Evolutionary conservation across 768 basidiomycete genomes (phyloP).

Genomic region (Galerina marginata): DNA sequence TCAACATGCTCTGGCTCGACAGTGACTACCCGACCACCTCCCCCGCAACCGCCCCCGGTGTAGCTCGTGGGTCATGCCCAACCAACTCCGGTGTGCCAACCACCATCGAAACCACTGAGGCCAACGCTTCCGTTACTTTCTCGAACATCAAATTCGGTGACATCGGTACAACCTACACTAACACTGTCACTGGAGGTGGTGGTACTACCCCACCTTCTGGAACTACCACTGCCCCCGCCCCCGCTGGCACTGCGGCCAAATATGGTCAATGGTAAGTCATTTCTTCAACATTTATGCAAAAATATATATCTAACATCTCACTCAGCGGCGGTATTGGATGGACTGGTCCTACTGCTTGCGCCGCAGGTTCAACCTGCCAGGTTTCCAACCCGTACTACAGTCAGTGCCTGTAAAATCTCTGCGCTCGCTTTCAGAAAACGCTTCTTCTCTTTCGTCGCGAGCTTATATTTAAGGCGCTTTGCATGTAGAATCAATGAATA

Average conservation of each 20-base stretch:
- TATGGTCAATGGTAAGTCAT: conserved; percentile 6
- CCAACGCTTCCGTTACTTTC: neutral
- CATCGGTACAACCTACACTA: conserved; percentile 39
- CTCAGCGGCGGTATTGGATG: conserved; percentile 14
- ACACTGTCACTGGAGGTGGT: conserved; percentile 13
- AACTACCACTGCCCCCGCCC: conserved; percentile 2
- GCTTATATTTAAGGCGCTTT: too few species aligned
- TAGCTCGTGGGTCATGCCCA: conserved; percentile 3
- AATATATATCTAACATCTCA: too few species aligned
- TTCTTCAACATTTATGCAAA: neutral
- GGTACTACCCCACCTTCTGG: conserved; percentile 3
- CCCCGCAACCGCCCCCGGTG: neutral
- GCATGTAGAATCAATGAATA: too few species aligned
- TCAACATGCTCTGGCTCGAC: conserved; percentile 12
- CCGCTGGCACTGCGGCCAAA: neutral
- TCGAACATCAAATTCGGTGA: conserved; percentile 9
- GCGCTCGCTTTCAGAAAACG: neutral
- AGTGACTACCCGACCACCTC: neutral
- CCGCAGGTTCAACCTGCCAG: conserved; percentile 16
- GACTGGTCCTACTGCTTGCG: conserved; percentile 18
- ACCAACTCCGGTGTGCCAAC: conserved; percentile 1
- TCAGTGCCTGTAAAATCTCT: conserved; percentile 16
- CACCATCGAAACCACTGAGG: neutral
- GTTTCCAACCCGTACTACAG: conserved; percentile 15
- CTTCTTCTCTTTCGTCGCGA: too few species aligned